phyloP scores from a whole-genome alignment of 2,329 filamentous ascomycete species.

The Orbilia javanica region DNA sequence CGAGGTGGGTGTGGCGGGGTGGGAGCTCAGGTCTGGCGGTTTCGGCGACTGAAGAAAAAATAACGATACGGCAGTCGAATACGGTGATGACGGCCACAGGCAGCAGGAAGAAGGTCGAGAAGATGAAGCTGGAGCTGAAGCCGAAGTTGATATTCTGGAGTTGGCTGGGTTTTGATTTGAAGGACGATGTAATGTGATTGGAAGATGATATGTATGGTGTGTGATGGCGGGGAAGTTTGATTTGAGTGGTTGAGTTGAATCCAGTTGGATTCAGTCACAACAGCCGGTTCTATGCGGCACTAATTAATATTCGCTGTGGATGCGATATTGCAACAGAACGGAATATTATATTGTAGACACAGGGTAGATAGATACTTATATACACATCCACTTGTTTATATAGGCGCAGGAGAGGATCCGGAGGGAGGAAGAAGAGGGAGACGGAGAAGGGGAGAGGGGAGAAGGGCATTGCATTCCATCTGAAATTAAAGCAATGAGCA shows the following conservation, averaged over 20 bases:
- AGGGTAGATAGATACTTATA: no score
- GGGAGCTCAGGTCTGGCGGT: slow-evolving; percentile 29
- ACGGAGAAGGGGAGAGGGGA: no score
- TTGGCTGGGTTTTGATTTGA: slow-evolving; percentile 5
- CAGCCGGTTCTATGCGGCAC: slow-evolving; percentile 55
- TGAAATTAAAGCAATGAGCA: background rate
- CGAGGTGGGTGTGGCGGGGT: slow-evolving; percentile 6
- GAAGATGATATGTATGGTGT: background rate
- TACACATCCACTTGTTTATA: no score
- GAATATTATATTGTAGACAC: no score
- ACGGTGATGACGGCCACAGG: slow-evolving; percentile 56
- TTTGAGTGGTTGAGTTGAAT: slow-evolving; percentile 6
- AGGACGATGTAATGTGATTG: background rate
- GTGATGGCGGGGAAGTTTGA: slow-evolving; percentile 20
- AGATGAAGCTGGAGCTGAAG: background rate
- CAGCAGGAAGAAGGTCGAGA: slow-evolving; percentile 18
- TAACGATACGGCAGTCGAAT: background rate
- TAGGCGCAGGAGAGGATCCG: no score
- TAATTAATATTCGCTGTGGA: no score
- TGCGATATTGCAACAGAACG: no score
- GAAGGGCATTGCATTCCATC: background rate
- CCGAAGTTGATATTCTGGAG: background rate
- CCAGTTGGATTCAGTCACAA: slow-evolving; percentile 10
- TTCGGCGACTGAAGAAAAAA: background rate
- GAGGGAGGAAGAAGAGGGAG: no score